These are phyloP conservation scores for Fusarium sp. DNA, from an alignment of 2,329 filamentous ascomycete genomes.

Conservation along the genomic window DNA sequence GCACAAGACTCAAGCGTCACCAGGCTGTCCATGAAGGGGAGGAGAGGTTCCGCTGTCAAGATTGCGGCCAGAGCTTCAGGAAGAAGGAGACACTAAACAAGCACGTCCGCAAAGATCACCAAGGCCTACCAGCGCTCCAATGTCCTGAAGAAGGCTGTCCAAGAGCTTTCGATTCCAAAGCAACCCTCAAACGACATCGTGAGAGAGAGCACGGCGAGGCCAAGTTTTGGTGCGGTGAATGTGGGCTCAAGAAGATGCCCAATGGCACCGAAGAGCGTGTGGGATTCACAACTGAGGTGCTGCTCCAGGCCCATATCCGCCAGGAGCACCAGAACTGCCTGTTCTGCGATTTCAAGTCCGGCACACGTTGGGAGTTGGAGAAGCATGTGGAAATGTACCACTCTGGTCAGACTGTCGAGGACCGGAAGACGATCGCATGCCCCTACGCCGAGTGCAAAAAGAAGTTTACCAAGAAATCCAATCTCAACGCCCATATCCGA, in stretches of 20 bases:
- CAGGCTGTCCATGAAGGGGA: conserved; percentile 79
- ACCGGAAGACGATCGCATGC: conserved; percentile 76
- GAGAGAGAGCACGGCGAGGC: conserved; percentile 76
- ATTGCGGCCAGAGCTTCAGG: conserved; percentile 83
- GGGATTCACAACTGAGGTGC: conserved; percentile 78
- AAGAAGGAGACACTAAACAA: conserved; percentile 89
- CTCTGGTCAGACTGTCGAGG: conserved; percentile 69
- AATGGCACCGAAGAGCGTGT: conserved; percentile 57
- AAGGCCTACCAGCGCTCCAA: conserved; percentile 76
- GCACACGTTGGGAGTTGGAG: conserved; percentile 75
- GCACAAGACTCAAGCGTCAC: conserved; percentile 82
- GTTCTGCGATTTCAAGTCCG: conserved; percentile 78
- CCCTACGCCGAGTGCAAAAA: conserved; percentile 76
- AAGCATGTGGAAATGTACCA: conserved; percentile 85
- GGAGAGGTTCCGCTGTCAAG: conserved; percentile 80
- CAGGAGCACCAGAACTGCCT: conserved; percentile 80
- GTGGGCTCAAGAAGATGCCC: conserved; percentile 58
- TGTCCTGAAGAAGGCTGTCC: conserved; percentile 74
- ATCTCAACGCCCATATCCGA: conserved; percentile 83
- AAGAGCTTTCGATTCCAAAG: conserved; percentile 79
- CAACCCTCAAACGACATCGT: conserved; percentile 78
- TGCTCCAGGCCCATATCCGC: conserved; percentile 80
- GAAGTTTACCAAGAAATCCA: conserved; percentile 85
- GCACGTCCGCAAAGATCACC: conserved; percentile 82
- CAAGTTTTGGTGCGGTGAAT: conserved; percentile 83